Evolutionary conservation across 352 stramenopile genomes (phyloP).

Genomic region (Globisporangium nodosum): DNA sequence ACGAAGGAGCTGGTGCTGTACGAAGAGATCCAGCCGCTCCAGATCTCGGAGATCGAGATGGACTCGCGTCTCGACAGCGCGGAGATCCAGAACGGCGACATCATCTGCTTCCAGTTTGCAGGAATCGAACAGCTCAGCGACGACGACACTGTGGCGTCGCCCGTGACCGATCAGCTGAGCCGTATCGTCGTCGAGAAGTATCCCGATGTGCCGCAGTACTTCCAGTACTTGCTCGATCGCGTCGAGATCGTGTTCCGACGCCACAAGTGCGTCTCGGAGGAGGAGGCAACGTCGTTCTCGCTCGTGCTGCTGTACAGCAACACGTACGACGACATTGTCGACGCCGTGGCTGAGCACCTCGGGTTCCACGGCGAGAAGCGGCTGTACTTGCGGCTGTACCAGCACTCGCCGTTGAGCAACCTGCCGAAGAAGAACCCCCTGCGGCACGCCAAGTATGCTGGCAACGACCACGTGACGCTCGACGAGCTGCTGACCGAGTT

Average conservation of each 20-base stretch:
- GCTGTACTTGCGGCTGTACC: conserved; percentile 72
- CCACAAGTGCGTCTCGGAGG: conserved; percentile 23
- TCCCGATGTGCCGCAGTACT: conserved; percentile 70
- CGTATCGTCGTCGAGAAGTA: conserved; percentile 31
- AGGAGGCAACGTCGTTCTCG: conserved; percentile 40
- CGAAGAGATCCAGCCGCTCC: conserved; percentile 68
- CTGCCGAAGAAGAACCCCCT: conserved; percentile 63
- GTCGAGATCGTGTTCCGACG: conserved; percentile 67
- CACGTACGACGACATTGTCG: conserved; percentile 70
- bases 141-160: conserved; percentile 2
- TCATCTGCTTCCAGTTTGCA: conserved; percentile 73
- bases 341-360: conserved; percentile 41
- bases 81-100: conserved; percentile 82
- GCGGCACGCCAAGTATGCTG: conserved; percentile 56
- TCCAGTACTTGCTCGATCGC: conserved; percentile 77
- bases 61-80: conserved; percentile 30
- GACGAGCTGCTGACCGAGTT: conserved; percentile 74
- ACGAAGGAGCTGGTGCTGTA: conserved; percentile 58
- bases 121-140: conserved; percentile 22
- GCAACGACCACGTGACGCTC: conserved; percentile 50
- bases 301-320: conserved; percentile 63
- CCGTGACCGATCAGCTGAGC: not conserved
- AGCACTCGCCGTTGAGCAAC: conserved; percentile 65
- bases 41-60: conserved; percentile 54
- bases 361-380: conserved; percentile 32